Conservation (phyloP, 2,329 filamentous ascomycete genomes). For the Paecilomyces variotii region DNA sequence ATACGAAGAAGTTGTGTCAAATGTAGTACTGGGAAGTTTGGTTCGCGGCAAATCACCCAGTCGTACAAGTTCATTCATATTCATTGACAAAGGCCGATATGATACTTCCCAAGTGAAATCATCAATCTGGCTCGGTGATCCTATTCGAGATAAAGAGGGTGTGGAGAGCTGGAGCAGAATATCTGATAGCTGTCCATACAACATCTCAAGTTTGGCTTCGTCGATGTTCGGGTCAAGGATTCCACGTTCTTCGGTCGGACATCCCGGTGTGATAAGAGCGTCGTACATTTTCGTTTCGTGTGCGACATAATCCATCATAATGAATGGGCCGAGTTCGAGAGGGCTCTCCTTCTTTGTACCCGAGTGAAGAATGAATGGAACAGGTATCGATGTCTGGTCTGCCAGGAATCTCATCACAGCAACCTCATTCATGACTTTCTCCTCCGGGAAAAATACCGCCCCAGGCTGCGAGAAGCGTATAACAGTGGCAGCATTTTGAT, state of each 20-base stretch:
- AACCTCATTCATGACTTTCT: slow-evolving; percentile 26
- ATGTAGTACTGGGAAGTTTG: slow-evolving; percentile 2
- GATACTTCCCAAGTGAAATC: slow-evolving; percentile 20
- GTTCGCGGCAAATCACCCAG: neutral
- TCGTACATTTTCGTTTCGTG: slow-evolving; percentile 9
- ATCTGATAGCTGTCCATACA: slow-evolving; percentile 31
- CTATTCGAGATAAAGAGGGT: slow-evolving; percentile 16
- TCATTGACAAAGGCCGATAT: slow-evolving; percentile 28
- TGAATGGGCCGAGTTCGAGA: slow-evolving; percentile 15
- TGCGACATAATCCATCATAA: slow-evolving; percentile 18
- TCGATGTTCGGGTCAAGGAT: slow-evolving; percentile 24
- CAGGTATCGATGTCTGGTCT: slow-evolving; percentile 10
- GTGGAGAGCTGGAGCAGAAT: slow-evolving; percentile 27
- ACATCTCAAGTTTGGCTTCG: slow-evolving; percentile 20
- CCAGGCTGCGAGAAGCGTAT: slow-evolving; percentile 14
- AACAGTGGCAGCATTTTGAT: slow-evolving; percentile 8
- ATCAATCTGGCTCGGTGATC: neutral
- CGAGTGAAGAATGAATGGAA: slow-evolving; percentile 8
- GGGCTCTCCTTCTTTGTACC: slow-evolving; percentile 6
- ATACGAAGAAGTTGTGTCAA: slow-evolving; percentile 23
- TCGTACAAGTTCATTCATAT: slow-evolving; percentile 26
- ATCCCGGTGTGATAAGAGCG: slow-evolving; percentile 16
- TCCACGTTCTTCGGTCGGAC: slow-evolving; percentile 13
- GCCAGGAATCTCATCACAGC: slow-evolving; percentile 10
- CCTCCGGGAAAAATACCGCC: slow-evolving; percentile 16